Base-by-base conservation (phyloP, 2,329 filamentous ascomycete species). In the Orbilia quercus region DNA sequence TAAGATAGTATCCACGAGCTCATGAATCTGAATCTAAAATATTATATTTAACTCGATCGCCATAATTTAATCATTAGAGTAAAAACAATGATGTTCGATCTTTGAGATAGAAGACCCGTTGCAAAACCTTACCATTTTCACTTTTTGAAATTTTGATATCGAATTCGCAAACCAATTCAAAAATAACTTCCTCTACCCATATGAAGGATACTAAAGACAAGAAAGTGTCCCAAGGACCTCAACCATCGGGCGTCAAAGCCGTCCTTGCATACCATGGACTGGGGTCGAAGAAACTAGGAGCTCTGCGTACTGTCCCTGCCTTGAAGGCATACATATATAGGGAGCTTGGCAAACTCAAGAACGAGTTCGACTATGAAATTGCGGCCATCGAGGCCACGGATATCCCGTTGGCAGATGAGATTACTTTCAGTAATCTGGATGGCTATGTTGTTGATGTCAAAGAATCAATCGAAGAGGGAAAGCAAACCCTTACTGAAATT, bases 381-480 rank as follows among this genome's bases (percentile, higher is more conserved):
- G 3, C 45, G 38, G 22, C 14, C 2, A 44, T 70, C 20, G 31
- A 62, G 16, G 5, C 48, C 1, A 16, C 28, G 7, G 34, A 18
- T 0, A 22, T 44, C 40, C 50, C 65, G 1, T 6, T 59, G 1
- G 36, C 53, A 2, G 2, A 59, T 12, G 25, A 51, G 0, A 51
- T 72, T 7, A 62, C 58, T 0, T 72, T 72, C 16, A 63, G 55
- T 11, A 72, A 72, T 28, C 38, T 72, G 14, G 66, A 72, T 11
- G 25, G 57, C 2, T 50, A 42, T 14, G 23, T 63, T n/a, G 12
- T 23, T 1, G 31, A 50, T 16, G 65, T 57, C 2, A 6, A 44
- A 1, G n/a, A 20, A 1, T 22, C 18, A 0, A 5, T 70, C 12
- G 50, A 70, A 12, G 16, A 14, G 2, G 53, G 22, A 9, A 70